Evolutionary conservation across 2,329 filamentous ascomycete species (phyloP), one percentile per base, ranked within the genome.

Genomic region (Phyllosticta paracitricarpa): DNA sequence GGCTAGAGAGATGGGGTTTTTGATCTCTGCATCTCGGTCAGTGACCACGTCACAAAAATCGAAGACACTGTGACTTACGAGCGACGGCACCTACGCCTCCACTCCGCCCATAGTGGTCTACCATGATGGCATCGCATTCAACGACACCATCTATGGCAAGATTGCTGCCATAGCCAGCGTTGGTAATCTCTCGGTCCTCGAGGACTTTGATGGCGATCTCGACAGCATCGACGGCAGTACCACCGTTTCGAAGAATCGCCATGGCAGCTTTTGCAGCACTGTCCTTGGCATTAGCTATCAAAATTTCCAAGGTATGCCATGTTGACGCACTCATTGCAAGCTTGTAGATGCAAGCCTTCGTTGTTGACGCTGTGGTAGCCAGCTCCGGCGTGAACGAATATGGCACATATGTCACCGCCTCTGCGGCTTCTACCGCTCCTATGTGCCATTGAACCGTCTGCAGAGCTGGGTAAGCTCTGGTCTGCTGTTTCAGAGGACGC

Each of bases 131-230:
- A 78, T 99, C 94, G 67, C 92, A 95, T 73, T 99, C 94, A 12
- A 97, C 94, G 1, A 86, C 84, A 1, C 94, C 94, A 67, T 97
- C 88, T 64, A 96, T 89, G 54, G 90, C 87, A 25, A 99, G 79
- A 69, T 99, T 99, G 75, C 94, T 99, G 55, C 95, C 94, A 71
- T 89, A 97, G 0, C 94, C 94, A 48, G 93, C 89, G 72, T 99
- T 99, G 40, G 95, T 99, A 66, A 99, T 95, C 69, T 97, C 91
- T 62, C 89, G 87, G 71, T 99, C 90, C 75, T 99, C 94, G 19
- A 99, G 84, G 22, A 90, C 81, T 66, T 88, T 89, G 68, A 99
- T 85, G 30, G 94, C 91, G 57, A 89, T 87, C 74, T 97, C 94
- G 24, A 97, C 88, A 17, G 92, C 94, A 70, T 97, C 91, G 3